Base-by-base conservation (phyloP, 306 rosid species). In the Fragaria iinumae region DNA sequence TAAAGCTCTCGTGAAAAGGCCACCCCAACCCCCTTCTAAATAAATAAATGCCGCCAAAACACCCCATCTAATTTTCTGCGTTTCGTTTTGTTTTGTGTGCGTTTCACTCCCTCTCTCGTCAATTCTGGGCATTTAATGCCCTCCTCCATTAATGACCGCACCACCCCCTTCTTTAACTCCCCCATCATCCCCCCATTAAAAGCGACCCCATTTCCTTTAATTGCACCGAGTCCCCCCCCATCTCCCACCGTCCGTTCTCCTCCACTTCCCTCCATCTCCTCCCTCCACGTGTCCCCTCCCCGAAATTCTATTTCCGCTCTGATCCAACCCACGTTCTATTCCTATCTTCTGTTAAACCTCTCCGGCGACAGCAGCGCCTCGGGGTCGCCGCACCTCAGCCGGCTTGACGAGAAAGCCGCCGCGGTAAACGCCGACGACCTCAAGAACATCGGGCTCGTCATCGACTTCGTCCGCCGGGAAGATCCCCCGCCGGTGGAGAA, bases 351-450 rank as follows among this genome's bases (percentile, higher is more conserved):
- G 82, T 83, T 94, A 45, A 88, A 92, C 76, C 98, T 90, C 82
- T 94, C 98, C 89, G 98, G 98, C 57, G 97, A 94, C 0, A 94
- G 73, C 41, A 94, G 59, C n/a, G 97, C 98, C 86, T 94, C 98
- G 11, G 98, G 98, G 55, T 94, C 98, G 23, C 98, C 98, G 82
- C 97, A 94, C 49, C 97, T 76, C 17, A 92, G 75, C 56, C 98
- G 80, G 80, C 98, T 94, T 6, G 98, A 94, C 41, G 96, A 94
- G 83, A 86, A 91, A 23, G 86, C 89, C 12, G 90, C 83, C 12
- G 75, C 75, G n/a, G 81, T 57, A 17, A 62, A 2, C 1, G 80
- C 88, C n/a, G 97, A 90, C 6, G 96, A 83, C 34, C 97, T 81
- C 59, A 86, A 27, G 72, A 94, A 92, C 93, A 94, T 90, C 1